These are phyloP conservation scores for Metschnikowia kofuensis DNA, from an alignment of 805 yeast genomes.

Conservation along the genomic window DNA sequence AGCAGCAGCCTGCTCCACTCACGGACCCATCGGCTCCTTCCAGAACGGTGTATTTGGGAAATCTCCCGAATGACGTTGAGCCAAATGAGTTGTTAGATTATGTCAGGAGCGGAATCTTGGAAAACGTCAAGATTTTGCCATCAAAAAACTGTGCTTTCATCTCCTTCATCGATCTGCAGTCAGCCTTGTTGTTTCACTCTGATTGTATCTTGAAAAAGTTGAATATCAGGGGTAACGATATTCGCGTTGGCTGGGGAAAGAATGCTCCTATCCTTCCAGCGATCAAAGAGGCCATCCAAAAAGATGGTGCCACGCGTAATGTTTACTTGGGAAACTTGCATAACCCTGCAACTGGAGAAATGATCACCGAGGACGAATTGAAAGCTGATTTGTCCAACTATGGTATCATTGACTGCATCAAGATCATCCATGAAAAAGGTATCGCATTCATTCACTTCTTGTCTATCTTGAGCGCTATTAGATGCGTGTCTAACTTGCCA, in stretches of 20 bases:
- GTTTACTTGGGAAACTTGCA: constrained; percentile 83
- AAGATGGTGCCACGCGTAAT: constrained; percentile 90
- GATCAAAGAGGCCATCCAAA: constrained; percentile 70
- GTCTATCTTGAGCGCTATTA: constrained; percentile 80
- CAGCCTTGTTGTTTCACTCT: constrained; percentile 88
- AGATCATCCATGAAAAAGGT: constrained; percentile 74
- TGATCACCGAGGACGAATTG: constrained; percentile 61
- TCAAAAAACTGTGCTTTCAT: constrained; percentile 86
- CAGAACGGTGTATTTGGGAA: constrained; percentile 88
- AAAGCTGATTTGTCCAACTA: constrained; percentile 62
- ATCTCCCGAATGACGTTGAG: constrained; percentile 76
- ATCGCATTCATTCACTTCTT: constrained; percentile 90
- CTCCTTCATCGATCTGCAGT: constrained; percentile 82
- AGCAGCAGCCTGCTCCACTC: background rate
- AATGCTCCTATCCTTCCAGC: constrained; percentile 70
- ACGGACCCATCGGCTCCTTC: constrained; percentile 49
- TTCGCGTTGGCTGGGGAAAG: constrained; percentile 92
- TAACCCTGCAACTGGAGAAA: constrained; percentile 47
- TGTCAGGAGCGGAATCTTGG: constrained; percentile 87
- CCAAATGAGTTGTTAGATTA: constrained; percentile 83
- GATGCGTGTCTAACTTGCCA: constrained; percentile 76
- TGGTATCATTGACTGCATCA: constrained; percentile 84
- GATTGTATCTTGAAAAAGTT: constrained; percentile 86
- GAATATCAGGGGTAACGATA: constrained; percentile 74
- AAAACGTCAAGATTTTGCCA: constrained; percentile 73